Conservation (phyloP, 208 protist species). For the Leptomonas seymouri region DNA sequence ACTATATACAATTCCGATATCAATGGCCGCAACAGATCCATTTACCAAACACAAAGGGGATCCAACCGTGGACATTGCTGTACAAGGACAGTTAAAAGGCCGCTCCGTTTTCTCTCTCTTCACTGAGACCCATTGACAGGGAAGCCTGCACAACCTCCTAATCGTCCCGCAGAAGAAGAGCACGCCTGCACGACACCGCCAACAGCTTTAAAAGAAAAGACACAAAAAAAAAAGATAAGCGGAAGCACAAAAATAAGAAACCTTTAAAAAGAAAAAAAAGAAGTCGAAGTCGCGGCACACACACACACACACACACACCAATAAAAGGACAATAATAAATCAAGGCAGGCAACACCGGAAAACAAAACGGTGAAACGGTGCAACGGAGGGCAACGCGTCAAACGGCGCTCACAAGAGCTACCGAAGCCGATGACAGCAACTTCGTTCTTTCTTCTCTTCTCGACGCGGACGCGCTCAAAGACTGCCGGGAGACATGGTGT, state of each 20-base stretch:
- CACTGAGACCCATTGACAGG: too few relatives aligned
- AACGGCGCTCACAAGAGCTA: too few relatives aligned
- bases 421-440: too few relatives aligned
- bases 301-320: neutral
- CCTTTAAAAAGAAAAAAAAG: neutral
- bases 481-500: conserved; percentile 34
- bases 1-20: too few relatives aligned
- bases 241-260: neutral
- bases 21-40: too few relatives aligned
- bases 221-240: neutral
- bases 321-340: neutral
- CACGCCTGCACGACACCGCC: neutral
- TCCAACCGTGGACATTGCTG: neutral
- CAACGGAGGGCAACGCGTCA: too few relatives aligned
- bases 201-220: neutral
- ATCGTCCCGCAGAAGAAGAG: neutral
- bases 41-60: too few relatives aligned
- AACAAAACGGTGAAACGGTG: too few relatives aligned
- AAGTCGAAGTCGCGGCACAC: neutral
- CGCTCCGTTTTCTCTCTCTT: too few relatives aligned
- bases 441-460: neutral
- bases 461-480: conserved; percentile 4
- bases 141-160: too few relatives aligned
- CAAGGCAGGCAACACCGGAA: neutral
- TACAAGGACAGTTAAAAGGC: neutral